Conservation (phyloP, 2,329 filamentous ascomycete genomes). For the Xylariales sp. region DNA sequence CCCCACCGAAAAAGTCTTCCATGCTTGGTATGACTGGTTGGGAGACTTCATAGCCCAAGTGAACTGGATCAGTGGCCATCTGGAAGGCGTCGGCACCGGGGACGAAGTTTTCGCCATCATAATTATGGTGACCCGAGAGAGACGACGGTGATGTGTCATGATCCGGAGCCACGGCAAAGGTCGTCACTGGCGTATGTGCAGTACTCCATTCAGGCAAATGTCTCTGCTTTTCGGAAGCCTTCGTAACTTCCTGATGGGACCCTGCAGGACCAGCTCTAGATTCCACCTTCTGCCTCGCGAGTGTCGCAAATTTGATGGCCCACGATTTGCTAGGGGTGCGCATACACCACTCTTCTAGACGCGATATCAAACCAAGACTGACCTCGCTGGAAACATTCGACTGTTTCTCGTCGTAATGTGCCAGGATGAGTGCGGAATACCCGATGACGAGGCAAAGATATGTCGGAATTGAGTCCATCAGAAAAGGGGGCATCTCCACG, state of each 20-base stretch:
- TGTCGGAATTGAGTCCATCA: slow-evolving; percentile 25
- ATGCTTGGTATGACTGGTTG: slow-evolving; percentile 26
- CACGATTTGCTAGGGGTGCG: slow-evolving; percentile 26
- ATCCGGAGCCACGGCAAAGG: slow-evolving; percentile 2
- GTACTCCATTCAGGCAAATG: slow-evolving; percentile 6
- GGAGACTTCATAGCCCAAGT: slow-evolving; percentile 13
- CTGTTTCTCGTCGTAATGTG: slow-evolving; percentile 26
- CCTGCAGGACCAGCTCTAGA: slow-evolving; percentile 13
- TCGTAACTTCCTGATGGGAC: slow-evolving; percentile 1
- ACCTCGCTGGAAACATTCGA: slow-evolving; percentile 23
- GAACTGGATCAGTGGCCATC: slow-evolving; percentile 6
- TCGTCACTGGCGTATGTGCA: slow-evolving; percentile 4
- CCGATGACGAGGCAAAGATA: slow-evolving; percentile 27
- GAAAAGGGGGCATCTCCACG: slow-evolving; percentile 25
- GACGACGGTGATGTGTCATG: slow-evolving; percentile 8
- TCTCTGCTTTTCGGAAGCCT: slow-evolving; percentile 2
- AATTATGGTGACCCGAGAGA: slow-evolving; percentile 5
- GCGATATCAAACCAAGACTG: slow-evolving; percentile 23
- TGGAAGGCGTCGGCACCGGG: slow-evolving; percentile 6
- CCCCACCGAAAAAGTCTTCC: slow-evolving; percentile 29
- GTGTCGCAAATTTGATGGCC: slow-evolving; percentile 24
- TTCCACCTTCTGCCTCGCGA: slow-evolving; percentile 25
- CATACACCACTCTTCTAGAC: slow-evolving; percentile 24
- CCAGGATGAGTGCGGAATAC: slow-evolving; percentile 28
- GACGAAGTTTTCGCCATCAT: slow-evolving; percentile 8